Base-by-base conservation (phyloP, 108 stramenopile species). In the Fragilariopsis cylindrus region DNA sequence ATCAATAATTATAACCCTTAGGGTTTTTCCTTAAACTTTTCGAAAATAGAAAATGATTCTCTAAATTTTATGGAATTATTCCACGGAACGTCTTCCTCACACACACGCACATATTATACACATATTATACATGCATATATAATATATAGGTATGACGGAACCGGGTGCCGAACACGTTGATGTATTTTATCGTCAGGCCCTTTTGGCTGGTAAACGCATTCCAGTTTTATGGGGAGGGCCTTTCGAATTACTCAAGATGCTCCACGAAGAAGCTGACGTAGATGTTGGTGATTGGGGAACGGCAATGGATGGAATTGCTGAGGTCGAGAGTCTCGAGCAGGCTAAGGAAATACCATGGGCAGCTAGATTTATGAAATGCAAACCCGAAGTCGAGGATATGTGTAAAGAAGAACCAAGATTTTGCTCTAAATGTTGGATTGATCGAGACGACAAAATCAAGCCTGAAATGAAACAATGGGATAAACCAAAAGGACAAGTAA, bases 201-300 rank as follows among this genome's bases (percentile, higher is more conserved):
- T 92, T 55, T 55, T 92, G 21, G 79, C 81, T 65, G 82, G 77
- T 4, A 79, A 86, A 2, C 70, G 77, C 41, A 76, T 90, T 5
- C 93, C 93, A n/a, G 83, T 92, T 44, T 53, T 94, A 15, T 89
- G 84, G 87, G 77, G 76, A 8, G 82, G 77, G 7, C 65, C 76
- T 46, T 90, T 92, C 72, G 78, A 86, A 12, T 50, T 92, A 5
- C 71, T 94, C 54, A 81, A 84, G 18, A 73, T 78, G 50, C 74
- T 90, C 9, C 88, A 92, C 68, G 82, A 89, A 78, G 48, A 81
- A 40, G 90, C 88, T 3, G 93, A 88, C 72, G 90, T 75, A 5
- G 91, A 92, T 70, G 84, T 95, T 19, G 91, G 91, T 18, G 87
- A 85, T 50, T 81, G 84, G 43, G 91, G 94, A 3, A 76, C 57